Evolutionary conservation across 345 rosid genomes (phyloP), one percentile per base, ranked within the genome.

Genomic region (Limnanthes douglasii): DNA sequence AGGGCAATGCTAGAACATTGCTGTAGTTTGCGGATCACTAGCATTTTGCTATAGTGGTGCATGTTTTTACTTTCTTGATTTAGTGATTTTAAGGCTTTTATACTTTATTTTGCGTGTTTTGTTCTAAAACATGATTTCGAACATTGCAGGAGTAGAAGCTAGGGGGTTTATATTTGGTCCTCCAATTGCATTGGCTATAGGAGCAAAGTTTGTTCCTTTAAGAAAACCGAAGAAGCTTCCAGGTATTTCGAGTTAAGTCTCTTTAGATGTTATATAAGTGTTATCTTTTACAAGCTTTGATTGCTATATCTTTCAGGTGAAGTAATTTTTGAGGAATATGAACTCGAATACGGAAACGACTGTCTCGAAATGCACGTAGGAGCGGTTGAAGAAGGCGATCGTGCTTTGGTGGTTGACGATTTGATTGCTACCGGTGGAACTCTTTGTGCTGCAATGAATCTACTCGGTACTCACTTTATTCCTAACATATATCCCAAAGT

Each of bases 361-460:
- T 75, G 90, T 50, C 66, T 85, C 15, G 73, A 73, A 61, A 79
- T 85, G 83, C 88, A 85, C 39, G 73, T 80, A 3, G 90, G 76
- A 48, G 93, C 90, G 3, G 75, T 76, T 34, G 53, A 69, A 53
- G 40, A 78, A 3, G 78, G 72, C 0, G 96, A 85, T 26, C 67
- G 64, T 6, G 93, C 74, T 41, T 52, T 85, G 61, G 90, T 85
- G 40, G 80, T 85, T 9, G 96, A 76, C 47, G 96, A 80, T 54
- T 52, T 80, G 26, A 68, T 85, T 39, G 96, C 96, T 28, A 85
- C 96, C 15, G 96, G 96, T 1, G 93, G 96, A 25, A 80, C 96
- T 43, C 76, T 80, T 5, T 63, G 83, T 37, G 93, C 93, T 28
- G 90, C 96, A 37, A 85, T 80, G 69, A 76, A 60, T 41, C 56